Evolutionary conservation across 2,329 filamentous ascomycete genomes (phyloP), one percentile per base, ranked within the genome.

Genomic region (Periconia sp.): DNA sequence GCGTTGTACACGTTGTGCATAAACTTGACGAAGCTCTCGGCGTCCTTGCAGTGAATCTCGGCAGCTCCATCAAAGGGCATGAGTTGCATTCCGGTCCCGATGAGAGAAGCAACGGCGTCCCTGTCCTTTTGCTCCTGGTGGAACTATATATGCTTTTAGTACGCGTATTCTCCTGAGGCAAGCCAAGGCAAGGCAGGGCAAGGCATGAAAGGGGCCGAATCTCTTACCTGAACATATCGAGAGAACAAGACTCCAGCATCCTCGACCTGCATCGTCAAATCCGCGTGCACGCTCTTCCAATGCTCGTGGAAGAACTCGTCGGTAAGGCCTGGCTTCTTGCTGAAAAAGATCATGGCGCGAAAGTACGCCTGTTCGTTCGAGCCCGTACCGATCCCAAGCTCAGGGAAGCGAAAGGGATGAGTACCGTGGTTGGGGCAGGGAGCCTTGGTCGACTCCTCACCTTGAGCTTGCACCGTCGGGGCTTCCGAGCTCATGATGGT

Each of bases 251-350:
- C 15, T 2, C 47, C 46, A 4, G 41, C 25, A 9, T 50, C 40
- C 9, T 23, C 31, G 10, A 24, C 8, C 2, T 31, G 19, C 15
- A 54, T 40, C 15, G 42, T 48, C 5, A 52, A 33, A 19, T 54
- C 48, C 1, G 48, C 51, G 21, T 55, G 48, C 5, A 50, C 42
- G 3, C 37, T 44, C 31, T 47, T 43, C 51, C 51, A 54, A n/a
- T 37, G 32, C 33, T 43, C 40, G 17, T 43, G 33, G 4, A 33
- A 34, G 11, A 30, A 22, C 24, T 43, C 33, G n/a, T 43, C 40
- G 18, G 31, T 36, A 10, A 43, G 7, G 4, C 13, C 25, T 16
- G 13, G 18, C 10, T 35, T 34, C 25, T 36, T 19, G n/a, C 24
- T 30, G 33, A 43, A 36, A 5, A 43, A 22, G 8, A 36, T 37